A percentile compares a stretch with the other conserved stretches of the same genome.
These are phyloP conservation scores for Citrus medica DNA, from an alignment of 345 rosid species.

Conservation along the genomic window DNA sequence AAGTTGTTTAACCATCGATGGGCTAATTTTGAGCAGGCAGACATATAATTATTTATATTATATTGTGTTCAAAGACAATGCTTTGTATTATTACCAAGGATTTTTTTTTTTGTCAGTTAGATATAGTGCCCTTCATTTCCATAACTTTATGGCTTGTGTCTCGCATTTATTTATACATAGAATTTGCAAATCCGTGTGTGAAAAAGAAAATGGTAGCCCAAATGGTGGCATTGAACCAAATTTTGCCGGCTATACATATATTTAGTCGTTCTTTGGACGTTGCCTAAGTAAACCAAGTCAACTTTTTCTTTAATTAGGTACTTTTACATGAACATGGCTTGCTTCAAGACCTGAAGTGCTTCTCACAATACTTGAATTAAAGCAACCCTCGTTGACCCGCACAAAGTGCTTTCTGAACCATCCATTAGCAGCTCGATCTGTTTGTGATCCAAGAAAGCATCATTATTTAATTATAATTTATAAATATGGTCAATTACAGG, in stretches of 20 bases:
- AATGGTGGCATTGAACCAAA: constrained; percentile 19
- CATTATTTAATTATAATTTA: no score
- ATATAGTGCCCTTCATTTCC: neutral
- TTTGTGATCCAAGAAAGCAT: constrained; percentile 8
- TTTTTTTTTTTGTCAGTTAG: constrained; percentile 9
- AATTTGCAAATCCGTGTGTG: neutral
- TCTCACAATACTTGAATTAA: constrained; percentile 10
- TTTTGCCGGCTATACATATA: neutral
- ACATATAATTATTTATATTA: no score
- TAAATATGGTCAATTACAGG: neutral
- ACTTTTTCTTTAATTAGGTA: constrained; percentile 3
- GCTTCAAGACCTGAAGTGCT: neutral
- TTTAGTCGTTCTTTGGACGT: neutral
- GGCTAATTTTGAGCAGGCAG: no score
- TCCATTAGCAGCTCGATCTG: neutral
- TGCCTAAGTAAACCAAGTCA: neutral
- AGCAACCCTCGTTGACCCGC: neutral
- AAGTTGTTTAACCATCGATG: no score
- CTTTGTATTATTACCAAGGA: neutral
- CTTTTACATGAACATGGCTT: neutral
- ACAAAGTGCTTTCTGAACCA: neutral
- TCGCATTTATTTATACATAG: neutral
- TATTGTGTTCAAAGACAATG: no score
- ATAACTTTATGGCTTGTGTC: neutral
- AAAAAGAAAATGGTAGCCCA: neutral